Evolutionary conservation across 495 filamentous ascomycete species (phyloP).

Genomic region (Penicillium coffeae): DNA sequence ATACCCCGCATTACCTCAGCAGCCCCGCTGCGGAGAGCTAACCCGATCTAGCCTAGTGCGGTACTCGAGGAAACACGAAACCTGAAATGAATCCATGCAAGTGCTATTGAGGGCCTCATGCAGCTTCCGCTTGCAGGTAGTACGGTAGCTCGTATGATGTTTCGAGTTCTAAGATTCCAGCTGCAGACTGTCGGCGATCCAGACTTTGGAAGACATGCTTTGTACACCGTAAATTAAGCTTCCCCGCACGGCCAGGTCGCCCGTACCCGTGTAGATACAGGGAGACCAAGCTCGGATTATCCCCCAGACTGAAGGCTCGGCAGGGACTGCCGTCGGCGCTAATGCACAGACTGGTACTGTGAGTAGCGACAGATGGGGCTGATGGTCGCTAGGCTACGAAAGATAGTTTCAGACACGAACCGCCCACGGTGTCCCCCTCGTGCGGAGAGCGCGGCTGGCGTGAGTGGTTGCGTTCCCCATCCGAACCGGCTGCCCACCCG

Average conservation of each 20-base stretch:
- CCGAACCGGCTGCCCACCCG: conserved; percentile 4
- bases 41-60: not conserved
- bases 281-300: too few relatives aligned
- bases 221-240: not conserved
- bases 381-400: not conserved
- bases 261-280: too few relatives aligned
- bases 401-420: conserved; percentile 7
- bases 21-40: conserved; percentile 11
- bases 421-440: conserved; percentile 15
- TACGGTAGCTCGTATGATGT: not conserved
- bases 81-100: not conserved
- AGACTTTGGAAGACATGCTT: not conserved
- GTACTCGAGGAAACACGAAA: not conserved
- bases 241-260: not conserved
- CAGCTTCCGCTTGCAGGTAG: not conserved
- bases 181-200: not conserved
- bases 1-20: conserved; percentile 29
- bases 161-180: not conserved
- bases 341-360: not conserved
- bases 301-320: too few relatives aligned
- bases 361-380: too few relatives aligned
- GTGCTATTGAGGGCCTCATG: not conserved
- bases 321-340: too few relatives aligned
- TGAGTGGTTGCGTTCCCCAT: conserved; percentile 14
- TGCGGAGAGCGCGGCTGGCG: conserved; percentile 19